Percentiles rank a stretch among this genome's conserved stretches.
Conservation (phyloP, 176 grass and related monocot genomes). For the Panicum miliaceum region DNA sequence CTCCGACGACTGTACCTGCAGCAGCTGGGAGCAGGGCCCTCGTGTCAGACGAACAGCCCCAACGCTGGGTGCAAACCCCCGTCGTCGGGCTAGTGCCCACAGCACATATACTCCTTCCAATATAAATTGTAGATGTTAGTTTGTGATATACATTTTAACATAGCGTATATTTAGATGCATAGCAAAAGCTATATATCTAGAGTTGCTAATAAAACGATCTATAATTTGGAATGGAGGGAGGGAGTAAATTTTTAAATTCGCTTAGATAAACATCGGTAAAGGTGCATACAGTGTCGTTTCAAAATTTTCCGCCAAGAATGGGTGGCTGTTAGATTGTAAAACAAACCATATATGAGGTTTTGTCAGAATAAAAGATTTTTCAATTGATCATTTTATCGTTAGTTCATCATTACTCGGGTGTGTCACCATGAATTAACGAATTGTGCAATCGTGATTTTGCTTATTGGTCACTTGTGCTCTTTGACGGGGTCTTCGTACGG, state of each 20-base stretch:
- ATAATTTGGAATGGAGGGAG: too few species aligned
- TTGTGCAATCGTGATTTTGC: background rate
- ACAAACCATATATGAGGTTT: background rate
- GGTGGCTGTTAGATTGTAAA: background rate
- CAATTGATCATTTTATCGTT: background rate
- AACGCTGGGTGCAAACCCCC: constrained; percentile 35
- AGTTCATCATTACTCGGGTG: background rate
- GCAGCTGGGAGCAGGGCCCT: constrained; percentile 35
- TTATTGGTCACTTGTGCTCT: background rate
- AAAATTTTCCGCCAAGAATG: background rate
- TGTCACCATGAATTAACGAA: background rate
- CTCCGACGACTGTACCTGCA: constrained; percentile 44
- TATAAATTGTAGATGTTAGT: too few species aligned
- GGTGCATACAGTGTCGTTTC: background rate
- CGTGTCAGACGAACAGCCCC: constrained; percentile 39
- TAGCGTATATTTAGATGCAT: too few species aligned
- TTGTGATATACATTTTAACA: too few species aligned
- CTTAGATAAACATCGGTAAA: too few species aligned
- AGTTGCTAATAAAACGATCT: too few species aligned
- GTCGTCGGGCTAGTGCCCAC: background rate
- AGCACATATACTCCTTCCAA: background rate
- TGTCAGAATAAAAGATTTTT: background rate
- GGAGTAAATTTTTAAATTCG: too few species aligned
- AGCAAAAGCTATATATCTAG: too few species aligned
- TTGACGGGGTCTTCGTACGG: too few species aligned